Base-by-base conservation (phyloP, 2,329 filamentous ascomycete species). In the Penicillium hordei region DNA sequence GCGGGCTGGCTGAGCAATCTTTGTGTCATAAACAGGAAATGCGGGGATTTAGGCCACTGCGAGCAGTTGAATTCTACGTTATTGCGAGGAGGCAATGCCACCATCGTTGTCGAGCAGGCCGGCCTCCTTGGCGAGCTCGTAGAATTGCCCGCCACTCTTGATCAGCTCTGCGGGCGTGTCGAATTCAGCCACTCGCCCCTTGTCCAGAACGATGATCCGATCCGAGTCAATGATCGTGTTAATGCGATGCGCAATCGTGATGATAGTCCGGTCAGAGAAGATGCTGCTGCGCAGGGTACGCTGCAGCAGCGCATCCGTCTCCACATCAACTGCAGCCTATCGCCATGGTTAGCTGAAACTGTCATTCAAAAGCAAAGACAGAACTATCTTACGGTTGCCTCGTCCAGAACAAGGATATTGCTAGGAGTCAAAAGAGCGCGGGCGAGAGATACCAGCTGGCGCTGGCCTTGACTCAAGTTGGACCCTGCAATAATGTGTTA, bases 221-320 rank as follows among this genome's bases (percentile, higher is more conserved):
- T 99, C 93, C 60, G 83, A 86, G 69, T 89, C 86, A 15, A 99
- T 83, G 68, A 99, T 97, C 12, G 94, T 99, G 79, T 97, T 97
- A 79, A 99, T 96, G 55, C 94, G 88, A 79, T 99, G 94, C 27
- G 94, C 94, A 69, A 99, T 96, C 1, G 94, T 99, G 75, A 99
- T 96, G 75, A 99, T 97, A 38, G 94, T 99, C 12, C 91, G 87
- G 76, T 97, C 91, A 60, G 88, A 83, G 78, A 99, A 99, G 73
- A 86, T 82, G 67, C 76, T 83, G 70, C 82, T 86, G 56, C 86
- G 81, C 48, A 88, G 73, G 21, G 86, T 88, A 36, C 82, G 81
- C 73, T 88, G 86, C 56, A 88, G 77, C 76, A 88, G 76, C 44
- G 83, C 82, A 72, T 89, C 85, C 1, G 86, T 89, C 74, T 88